These are phyloP conservation scores for Rosellinia necatrix DNA, from an alignment of 2,329 filamentous ascomycete genomes.

Conservation along the genomic window DNA sequence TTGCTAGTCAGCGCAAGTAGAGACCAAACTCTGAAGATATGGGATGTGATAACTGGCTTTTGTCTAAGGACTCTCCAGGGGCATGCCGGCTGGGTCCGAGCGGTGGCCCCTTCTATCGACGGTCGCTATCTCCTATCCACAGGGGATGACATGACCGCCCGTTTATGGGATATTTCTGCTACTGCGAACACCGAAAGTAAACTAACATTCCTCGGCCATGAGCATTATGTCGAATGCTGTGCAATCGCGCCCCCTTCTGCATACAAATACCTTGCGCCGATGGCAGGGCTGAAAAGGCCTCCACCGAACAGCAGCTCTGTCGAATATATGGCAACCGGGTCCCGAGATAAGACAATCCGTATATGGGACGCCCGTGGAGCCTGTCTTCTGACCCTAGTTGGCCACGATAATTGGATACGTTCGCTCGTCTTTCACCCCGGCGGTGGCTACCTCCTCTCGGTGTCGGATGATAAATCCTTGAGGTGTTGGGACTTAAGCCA, in stretches of 20 bases:
- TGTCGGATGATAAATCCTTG: conserved; percentile 87
- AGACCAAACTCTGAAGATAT: conserved; percentile 83
- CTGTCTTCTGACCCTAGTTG: conserved; percentile 79
- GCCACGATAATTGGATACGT: conserved; percentile 94
- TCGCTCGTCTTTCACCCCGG: conserved; percentile 87
- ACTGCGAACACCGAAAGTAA: conserved; percentile 69
- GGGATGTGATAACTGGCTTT: conserved; percentile 92
- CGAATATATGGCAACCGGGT: conserved; percentile 88
- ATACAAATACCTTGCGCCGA: conserved; percentile 74
- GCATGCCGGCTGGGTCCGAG: conserved; percentile 89
- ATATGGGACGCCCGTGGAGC: conserved; percentile 87
- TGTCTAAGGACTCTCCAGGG: conserved; percentile 86
- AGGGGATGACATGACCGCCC: conserved; percentile 79
- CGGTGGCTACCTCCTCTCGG: conserved; percentile 86
- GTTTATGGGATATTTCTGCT: conserved; percentile 84
- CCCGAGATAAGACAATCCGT: conserved; percentile 87
- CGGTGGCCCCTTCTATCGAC: conserved; percentile 80
- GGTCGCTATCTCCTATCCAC: conserved; percentile 82
- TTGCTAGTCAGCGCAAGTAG: conserved; percentile 84
- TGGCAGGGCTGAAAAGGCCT: conserved; percentile 83
- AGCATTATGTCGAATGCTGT: conserved; percentile 85
- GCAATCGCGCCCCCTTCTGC: conserved; percentile 79
- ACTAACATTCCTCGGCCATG: conserved; percentile 80
- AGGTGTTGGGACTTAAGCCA: conserved; percentile 92
- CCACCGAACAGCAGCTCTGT: conserved; percentile 74